Evolutionary conservation across 352 stramenopile species (phyloP).

Genomic region (Phytophthora uliginosa): DNA sequence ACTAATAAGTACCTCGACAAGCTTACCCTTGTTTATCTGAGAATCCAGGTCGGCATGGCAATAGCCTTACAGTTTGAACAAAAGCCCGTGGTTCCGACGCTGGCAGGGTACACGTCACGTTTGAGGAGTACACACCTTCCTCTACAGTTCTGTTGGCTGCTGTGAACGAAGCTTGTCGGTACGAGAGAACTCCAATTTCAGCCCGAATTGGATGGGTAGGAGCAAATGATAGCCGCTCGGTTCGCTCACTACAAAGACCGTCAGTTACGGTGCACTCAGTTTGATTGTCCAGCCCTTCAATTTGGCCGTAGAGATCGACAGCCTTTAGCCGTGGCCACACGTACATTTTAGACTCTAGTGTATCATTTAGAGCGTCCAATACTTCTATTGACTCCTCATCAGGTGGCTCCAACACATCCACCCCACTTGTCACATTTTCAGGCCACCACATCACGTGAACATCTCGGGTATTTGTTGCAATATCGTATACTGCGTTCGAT

Average conservation of each 20-base stretch:
- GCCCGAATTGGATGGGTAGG: constrained; percentile 40
- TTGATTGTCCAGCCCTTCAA: constrained; percentile 65
- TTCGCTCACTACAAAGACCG: constrained; percentile 14
- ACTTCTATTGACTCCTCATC: constrained; percentile 64
- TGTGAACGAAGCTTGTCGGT: constrained; percentile 45
- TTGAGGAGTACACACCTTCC: constrained; percentile 41
- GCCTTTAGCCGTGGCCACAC: constrained; percentile 72
- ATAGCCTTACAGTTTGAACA: constrained; percentile 36
- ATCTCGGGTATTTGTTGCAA: constrained; percentile 68
- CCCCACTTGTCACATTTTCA: constrained; percentile 48
- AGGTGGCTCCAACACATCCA: constrained; percentile 44
- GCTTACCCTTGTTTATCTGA: constrained; percentile 50
- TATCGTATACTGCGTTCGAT: constrained; percentile 63
- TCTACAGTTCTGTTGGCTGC: constrained; percentile 31
- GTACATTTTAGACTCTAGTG: constrained; percentile 27
- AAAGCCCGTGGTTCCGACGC: constrained; percentile 46
- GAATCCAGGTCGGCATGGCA: constrained; percentile 57
- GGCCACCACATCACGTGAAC: constrained; percentile 75
- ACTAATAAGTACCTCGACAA: no score
- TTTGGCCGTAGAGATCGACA: constrained; percentile 68
- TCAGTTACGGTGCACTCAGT: constrained; percentile 53
- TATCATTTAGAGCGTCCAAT: constrained; percentile 39
- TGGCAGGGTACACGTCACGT: constrained; percentile 57
- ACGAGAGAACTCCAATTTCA: constrained; percentile 49
- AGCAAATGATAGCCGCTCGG: constrained; percentile 38